Evolutionary conservation across 2,329 filamentous ascomycete genomes (phyloP), one percentile per base, ranked within the genome.

Genomic region (Clathrospora elynae): DNA sequence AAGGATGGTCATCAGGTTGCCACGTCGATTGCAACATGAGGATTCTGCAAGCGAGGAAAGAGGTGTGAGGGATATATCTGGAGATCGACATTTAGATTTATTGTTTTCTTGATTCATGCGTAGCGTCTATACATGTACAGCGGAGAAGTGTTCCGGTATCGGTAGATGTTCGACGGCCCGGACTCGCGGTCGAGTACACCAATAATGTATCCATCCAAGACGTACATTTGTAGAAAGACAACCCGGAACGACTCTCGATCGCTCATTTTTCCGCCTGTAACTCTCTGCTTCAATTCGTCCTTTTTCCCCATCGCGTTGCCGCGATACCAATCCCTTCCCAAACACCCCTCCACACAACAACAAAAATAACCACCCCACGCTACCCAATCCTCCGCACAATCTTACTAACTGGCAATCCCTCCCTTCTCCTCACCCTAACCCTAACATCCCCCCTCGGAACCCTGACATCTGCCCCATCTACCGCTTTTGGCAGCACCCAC

Each of bases 401-500:
- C 46, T 46, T 52, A n/a, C 41, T 42, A 12, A 19, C 30, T 24
- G 53, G 53, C 25, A 56, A 35, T 16, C 51, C 57, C 45, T 69
- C 61, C 37, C 64, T 53, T 44, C 73, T 67, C 36, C 69, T 76
- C 37, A 86, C 71, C 61, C 75, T 77, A 3, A 83, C 82, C 37
- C 76, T 74, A 6, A 81, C 67, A 54, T 83, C 77, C 10, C 70
- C 70, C 30, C 64, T 72, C 7, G 81, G 81, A 42, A 74, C 68
- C 53, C 75, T 78, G 10, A 80, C 75, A 38, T 72, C 75, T 5
- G 75, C 76, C 14, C 60, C 50, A 71, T 74, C 55, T 60, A 71
- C 57, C 74, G 73, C 26, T 64, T 68, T 49, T 0, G 83, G 82
- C 29, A 84, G 69, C 12, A 70, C 69, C 75, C 81, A 82, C 46